Base-by-base conservation (phyloP, 116 monocot genomes). In the Iris pallida region DNA sequence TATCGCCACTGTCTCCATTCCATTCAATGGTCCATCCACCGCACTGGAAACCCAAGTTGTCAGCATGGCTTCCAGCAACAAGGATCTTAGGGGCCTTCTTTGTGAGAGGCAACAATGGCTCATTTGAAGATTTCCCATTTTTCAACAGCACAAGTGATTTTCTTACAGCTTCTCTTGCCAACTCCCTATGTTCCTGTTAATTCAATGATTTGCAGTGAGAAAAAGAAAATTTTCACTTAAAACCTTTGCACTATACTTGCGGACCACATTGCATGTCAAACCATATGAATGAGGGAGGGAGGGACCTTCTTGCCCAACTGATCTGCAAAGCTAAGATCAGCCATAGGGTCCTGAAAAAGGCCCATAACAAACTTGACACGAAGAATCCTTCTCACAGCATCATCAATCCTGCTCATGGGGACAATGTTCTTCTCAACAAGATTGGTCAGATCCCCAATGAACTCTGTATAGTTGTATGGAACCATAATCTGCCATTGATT, bases 121-220 rank as follows among this genome's bases (percentile, higher is more conserved):
- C 9, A 17, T 64, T 47, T 7, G 19, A 16, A 56, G 69, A 47
- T 52, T 80, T 72, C n/a, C 77, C 80, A 66, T 84, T 84, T 49
- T 84, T 84, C 68, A 84, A 18, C 16, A 84, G 80, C 55, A 84
- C 84, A 5, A 84, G 73, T 7, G 84, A 84, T 67, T 84, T 84
- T 56, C 84, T 84, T 49, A 84, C 84, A 43, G 84, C 80, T 62
- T 84, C 84, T 53, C 84, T 84, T 16, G 84, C 84, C 66, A 84
- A 48, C 5, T 76, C 84, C 49, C 82, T 65, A 47, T 82, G 82
- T 42, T 78, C 74, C 82, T 82, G 70, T 47, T 63, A 30, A 30
- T 30, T 30, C 30, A 30, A 30, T 30, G 30, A 30, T 30, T 30
- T 30, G 30, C 30, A 30, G 30, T 30, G 30, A 30, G 30, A 30